phyloP scores from a whole-genome alignment of 352 stramenopile species.

The Globisporangium solare region DNA sequence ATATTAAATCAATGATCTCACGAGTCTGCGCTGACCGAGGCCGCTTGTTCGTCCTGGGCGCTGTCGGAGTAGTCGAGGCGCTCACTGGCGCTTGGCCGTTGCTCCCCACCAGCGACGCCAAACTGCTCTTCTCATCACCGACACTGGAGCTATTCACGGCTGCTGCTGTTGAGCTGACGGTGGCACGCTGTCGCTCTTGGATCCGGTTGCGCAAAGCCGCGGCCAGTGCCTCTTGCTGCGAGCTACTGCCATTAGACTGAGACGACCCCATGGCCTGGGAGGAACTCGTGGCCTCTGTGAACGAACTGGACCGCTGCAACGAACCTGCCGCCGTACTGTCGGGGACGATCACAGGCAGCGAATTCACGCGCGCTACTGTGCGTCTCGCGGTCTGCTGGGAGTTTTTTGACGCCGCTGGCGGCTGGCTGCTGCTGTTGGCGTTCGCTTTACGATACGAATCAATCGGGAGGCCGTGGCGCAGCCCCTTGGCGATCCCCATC shows the following conservation, averaged over 20 bases:
- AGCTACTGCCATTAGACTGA: too few relatives aligned
- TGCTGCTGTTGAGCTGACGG: background rate
- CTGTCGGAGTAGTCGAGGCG: background rate
- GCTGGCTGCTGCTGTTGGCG: background rate
- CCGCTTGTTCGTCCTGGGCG: conserved; percentile 2
- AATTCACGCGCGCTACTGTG: background rate
- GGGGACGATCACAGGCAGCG: background rate
- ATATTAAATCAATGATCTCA: conserved; percentile 34
- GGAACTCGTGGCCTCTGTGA: background rate
- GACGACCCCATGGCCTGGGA: too few relatives aligned
- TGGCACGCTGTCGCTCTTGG: background rate
- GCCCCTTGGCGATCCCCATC: background rate
- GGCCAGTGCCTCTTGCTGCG: too few relatives aligned
- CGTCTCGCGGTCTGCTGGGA: background rate
- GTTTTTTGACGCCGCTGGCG: background rate
- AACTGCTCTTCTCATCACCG: conserved; percentile 1
- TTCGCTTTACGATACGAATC: conserved; percentile 6
- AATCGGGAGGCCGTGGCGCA: conserved; percentile 1
- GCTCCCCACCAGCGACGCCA: background rate
- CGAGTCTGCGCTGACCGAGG: background rate
- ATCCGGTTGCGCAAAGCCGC: background rate
- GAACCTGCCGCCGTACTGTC: background rate
- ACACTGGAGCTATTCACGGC: background rate
- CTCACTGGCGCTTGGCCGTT: background rate
- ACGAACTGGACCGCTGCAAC: background rate